phyloP scores from a whole-genome alignment of 805 yeast species.

The Myxozyma lipomycoides region DNA sequence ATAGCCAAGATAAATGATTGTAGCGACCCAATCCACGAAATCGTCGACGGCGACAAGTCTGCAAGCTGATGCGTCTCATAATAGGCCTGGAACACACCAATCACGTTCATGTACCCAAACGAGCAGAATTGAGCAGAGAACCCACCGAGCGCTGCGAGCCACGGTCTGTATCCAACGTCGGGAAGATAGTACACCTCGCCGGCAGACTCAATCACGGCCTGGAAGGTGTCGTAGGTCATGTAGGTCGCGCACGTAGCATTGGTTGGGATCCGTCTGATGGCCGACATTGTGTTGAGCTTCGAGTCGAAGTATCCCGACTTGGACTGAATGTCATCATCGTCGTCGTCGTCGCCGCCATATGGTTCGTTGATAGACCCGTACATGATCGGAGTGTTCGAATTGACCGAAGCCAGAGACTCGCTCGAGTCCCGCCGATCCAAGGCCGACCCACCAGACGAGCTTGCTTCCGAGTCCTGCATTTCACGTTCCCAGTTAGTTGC shows the following conservation, averaged over 20 bases:
- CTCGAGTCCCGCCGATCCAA: neutral
- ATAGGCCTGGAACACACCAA: conserved; percentile 35
- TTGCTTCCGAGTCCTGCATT: too few species aligned
- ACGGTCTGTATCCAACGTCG: conserved; percentile 36
- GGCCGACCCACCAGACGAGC: neutral
- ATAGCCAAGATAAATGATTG: conserved; percentile 35
- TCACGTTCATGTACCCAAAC: conserved; percentile 48
- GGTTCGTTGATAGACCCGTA: too few species aligned
- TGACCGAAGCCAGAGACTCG: neutral
- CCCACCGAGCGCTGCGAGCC: conserved; percentile 52
- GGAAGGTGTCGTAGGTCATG: conserved; percentile 1
- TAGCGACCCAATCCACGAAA: conserved; percentile 38
- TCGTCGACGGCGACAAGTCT: conserved; percentile 32
- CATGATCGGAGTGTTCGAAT: neutral
- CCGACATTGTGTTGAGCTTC: conserved; percentile 14
- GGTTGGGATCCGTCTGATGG: conserved; percentile 12
- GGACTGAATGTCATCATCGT: neutral
- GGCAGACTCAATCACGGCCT: conserved; percentile 7
- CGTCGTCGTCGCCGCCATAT: neutral
- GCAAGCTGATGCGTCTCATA: conserved; percentile 31
- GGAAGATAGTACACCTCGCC: conserved; percentile 16
- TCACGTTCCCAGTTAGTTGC: too few species aligned
- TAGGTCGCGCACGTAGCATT: conserved; percentile 19
- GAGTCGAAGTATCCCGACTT: conserved; percentile 16
- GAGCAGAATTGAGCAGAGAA: conserved; percentile 54